phyloP scores from a whole-genome alignment of 345 rosid species.

The Barbarea vulgaris region DNA sequence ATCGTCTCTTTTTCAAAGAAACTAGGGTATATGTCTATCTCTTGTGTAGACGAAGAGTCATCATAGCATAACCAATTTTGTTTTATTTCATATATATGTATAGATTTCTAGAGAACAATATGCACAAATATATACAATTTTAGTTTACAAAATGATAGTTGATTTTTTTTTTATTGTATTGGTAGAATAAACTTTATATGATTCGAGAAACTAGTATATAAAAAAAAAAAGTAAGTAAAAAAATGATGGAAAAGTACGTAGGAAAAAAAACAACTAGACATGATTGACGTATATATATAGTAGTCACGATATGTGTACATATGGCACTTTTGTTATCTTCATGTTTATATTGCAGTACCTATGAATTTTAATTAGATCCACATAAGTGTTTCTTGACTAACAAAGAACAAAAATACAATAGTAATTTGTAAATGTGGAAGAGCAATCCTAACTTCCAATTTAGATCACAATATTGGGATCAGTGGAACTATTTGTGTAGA shows the following conservation, averaged over 20 bases:
- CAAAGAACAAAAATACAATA: too few species aligned
- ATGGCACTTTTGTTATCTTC: background rate
- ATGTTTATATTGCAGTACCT: background rate
- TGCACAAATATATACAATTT: background rate
- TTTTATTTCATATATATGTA: background rate
- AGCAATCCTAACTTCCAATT: background rate
- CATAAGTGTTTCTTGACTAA: too few species aligned
- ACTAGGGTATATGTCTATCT: background rate
- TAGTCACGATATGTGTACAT: background rate
- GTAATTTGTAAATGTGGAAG: too few species aligned
- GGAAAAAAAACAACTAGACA: background rate
- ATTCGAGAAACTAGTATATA: background rate
- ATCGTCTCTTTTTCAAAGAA: background rate
- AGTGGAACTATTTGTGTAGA: background rate
- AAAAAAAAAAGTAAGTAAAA: background rate
- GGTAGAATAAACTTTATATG: background rate
- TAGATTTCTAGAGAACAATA: background rate
- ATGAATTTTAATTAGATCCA: too few species aligned
- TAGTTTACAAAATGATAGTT: background rate
- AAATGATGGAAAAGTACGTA: background rate
- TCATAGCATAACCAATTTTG: background rate
- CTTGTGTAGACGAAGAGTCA: background rate
- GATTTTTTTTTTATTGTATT: background rate
- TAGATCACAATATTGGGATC: background rate
- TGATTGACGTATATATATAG: background rate